These are phyloP conservation scores for Syzygium malaccense DNA, from an alignment of 441 rosid genomes.

Conservation along the genomic window DNA sequence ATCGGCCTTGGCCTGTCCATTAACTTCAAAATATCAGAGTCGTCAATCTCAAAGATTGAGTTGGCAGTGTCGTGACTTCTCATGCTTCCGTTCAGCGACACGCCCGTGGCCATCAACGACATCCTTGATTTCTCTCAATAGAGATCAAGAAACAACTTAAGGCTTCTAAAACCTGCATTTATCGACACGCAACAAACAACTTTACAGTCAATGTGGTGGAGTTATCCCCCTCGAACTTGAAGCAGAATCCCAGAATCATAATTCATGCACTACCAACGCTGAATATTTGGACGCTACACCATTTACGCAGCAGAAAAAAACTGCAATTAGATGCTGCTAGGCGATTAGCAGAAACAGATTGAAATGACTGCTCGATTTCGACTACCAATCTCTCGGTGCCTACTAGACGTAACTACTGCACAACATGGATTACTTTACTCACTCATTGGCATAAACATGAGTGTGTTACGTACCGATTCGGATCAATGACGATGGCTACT, in stretches of 20 bases:
- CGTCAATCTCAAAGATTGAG: slow-evolving; percentile 33
- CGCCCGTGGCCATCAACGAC: slow-evolving; percentile 26
- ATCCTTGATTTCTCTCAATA: slow-evolving; percentile 10
- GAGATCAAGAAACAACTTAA: background rate
- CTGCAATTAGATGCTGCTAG: background rate
- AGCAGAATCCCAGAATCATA: background rate
- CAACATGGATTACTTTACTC: background rate
- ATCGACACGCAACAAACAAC: background rate
- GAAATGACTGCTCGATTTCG: background rate
- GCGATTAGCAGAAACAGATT: background rate
- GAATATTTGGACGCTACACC: background rate
- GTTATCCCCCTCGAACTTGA: background rate
- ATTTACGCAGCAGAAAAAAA: background rate
- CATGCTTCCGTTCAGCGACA: slow-evolving; percentile 25
- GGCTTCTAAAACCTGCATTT: slow-evolving; percentile 21
- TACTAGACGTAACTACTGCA: background rate
- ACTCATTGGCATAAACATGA: background rate
- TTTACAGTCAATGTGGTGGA: background rate
- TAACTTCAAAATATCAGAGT: slow-evolving; percentile 53
- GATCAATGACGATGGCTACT: background rate
- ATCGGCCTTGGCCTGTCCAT: slow-evolving; percentile 56
- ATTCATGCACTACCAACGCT: background rate
- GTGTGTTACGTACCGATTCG: background rate
- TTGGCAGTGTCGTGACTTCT: slow-evolving; percentile 15
- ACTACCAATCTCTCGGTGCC: background rate